phyloP scores from a whole-genome alignment of 176 grass and related monocot species.

The Eragrostis nindensis region DNA sequence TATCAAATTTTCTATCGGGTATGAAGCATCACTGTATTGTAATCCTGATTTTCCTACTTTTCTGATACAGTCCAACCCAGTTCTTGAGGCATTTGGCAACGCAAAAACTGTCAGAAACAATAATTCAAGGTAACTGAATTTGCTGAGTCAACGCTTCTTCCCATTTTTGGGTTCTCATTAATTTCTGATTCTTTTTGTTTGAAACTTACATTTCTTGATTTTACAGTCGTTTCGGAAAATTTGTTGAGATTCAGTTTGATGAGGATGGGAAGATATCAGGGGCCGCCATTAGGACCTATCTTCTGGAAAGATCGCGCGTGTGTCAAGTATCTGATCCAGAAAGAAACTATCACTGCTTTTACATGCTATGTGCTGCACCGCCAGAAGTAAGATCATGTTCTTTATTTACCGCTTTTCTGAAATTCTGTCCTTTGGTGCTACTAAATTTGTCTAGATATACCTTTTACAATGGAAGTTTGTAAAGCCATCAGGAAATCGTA shows the following conservation, averaged over 20 bases:
- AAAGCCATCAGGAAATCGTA: not conserved
- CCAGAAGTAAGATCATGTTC: slow-evolving; percentile 54
- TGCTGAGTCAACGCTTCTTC: slow-evolving; percentile 3
- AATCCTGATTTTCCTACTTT: slow-evolving; percentile 47
- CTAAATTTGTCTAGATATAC: not conserved
- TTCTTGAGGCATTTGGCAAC: slow-evolving; percentile 95
- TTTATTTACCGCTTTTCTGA: slow-evolving; percentile 11
- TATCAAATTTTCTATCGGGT: slow-evolving; percentile 6
- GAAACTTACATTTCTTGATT: slow-evolving; percentile 41
- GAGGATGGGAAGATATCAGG: slow-evolving; percentile 72
- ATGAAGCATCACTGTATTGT: slow-evolving; percentile 25
- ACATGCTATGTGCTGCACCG: slow-evolving; percentile 83
- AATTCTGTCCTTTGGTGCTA: slow-evolving; percentile 19
- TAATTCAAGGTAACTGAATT: slow-evolving; percentile 79
- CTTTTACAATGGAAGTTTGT: not conserved
- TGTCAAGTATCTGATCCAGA: slow-evolving; percentile 94
- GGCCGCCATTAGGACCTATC: slow-evolving; percentile 89
- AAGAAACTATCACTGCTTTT: slow-evolving; percentile 96
- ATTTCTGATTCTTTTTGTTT: slow-evolving; percentile 1
- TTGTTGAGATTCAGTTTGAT: slow-evolving; percentile 96
- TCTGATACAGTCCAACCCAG: slow-evolving; percentile 77
- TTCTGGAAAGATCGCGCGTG: slow-evolving; percentile 91
- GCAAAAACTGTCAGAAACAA: slow-evolving; percentile 95
- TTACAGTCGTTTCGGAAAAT: slow-evolving; percentile 91
- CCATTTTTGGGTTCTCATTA: slow-evolving; percentile 25